Base-by-base conservation (phyloP, 768 basidiomycete species). In the Collybia sp. region DNA sequence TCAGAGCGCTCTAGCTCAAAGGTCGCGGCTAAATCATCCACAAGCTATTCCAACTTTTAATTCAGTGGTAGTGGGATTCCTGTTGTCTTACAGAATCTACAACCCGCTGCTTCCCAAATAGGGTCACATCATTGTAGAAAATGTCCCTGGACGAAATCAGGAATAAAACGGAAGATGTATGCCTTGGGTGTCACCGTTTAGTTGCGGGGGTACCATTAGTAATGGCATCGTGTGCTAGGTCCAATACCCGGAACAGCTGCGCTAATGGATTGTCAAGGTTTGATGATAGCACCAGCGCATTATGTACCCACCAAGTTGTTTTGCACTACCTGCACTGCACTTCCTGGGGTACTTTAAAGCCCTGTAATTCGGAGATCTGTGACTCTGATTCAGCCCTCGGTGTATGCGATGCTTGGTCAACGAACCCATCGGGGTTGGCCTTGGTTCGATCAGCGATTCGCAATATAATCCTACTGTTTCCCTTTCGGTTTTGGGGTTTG, bases 21-120 rank as follows among this genome's bases (percentile, higher is more conserved):
- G 0, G 92, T 91, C 0, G 92, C 91, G 1, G 93, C 89, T 12
- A 97, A 66, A 55, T 95, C 89, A 55, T 96, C 93, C 19, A 95
- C 80, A 6, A 96, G 71, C 93, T 95, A 48, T 5, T 18, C 13
- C 42, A 38, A 35, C n/a, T 33, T 43, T 42, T 31, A 41, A 44
- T 31, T 39, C 33, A 36, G 18, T 30, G 49, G 43, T 43, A 33
- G 30, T 6, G 31, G 15, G 35, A 35, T 15, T 37, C 19, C 11
- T 18, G 46, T 37, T 34, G 12, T 54, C 70, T 42, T 52, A 90
- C 93, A 49, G 72, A 72, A 62, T 97, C 89, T 1, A 95, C 92
- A 0, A 76, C 73, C n/a, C 67, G 64, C 60, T 98, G 94, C 6
- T 69, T 77, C 49, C 73, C 80, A 66, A 95, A 98, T 5, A 96